Conservation (phyloP, 495 filamentous ascomycete species). For the Tuber microsphaerosporum region DNA sequence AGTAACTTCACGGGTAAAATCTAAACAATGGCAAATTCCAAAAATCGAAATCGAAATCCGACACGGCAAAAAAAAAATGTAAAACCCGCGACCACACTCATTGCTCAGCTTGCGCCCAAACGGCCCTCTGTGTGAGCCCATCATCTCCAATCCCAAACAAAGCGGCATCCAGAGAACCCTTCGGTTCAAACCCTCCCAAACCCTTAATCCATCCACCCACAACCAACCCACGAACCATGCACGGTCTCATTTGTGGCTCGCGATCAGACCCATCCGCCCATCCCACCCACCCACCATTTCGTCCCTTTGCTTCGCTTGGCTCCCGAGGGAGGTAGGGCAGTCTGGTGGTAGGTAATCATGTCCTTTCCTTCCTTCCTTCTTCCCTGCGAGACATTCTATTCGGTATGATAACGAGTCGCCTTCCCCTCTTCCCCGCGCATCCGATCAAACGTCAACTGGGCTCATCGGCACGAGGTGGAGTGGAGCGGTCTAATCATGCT, state of each 20-base stretch:
- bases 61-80: background rate
- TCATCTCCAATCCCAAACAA: background rate
- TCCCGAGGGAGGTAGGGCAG: background rate
- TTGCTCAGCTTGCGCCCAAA: background rate
- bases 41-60: background rate
- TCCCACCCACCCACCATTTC: background rate
- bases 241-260: constrained; percentile 2
- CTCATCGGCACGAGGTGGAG: background rate
- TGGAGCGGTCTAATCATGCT: background rate
- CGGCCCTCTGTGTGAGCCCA: background rate
- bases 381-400: background rate
- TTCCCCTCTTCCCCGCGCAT: background rate
- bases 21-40: background rate
- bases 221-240: background rate
- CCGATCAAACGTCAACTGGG: background rate
- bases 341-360: background rate
- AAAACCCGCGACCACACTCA: background rate
- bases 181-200: background rate
- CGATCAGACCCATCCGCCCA: background rate
- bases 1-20: background rate
- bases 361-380: background rate
- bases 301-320: background rate
- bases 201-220: background rate
- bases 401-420: background rate
- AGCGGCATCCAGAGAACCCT: background rate